Conservation (phyloP, 345 rosid species). For the Clarkia xantiana region DNA sequence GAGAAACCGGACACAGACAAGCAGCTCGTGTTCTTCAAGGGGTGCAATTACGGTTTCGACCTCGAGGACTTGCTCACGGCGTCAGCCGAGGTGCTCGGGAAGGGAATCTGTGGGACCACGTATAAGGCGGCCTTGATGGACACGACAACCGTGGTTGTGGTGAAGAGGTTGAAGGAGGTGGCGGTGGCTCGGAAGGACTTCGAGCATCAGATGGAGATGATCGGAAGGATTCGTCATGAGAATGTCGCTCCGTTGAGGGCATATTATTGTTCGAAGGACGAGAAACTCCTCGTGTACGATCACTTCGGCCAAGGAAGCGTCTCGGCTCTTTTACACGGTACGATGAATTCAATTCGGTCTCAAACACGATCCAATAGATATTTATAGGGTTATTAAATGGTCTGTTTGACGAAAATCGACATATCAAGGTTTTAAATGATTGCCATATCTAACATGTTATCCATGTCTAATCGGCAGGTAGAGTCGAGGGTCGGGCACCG, state of each 20-base stretch:
- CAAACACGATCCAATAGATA: too few species aligned
- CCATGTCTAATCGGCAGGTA: slow-evolving; percentile 24
- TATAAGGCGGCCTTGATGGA: slow-evolving; percentile 87
- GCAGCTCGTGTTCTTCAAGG: slow-evolving; percentile 74
- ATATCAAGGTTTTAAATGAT: too few species aligned
- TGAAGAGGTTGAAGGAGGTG: slow-evolving; percentile 88
- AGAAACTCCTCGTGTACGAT: slow-evolving; percentile 86
- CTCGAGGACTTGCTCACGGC: slow-evolving; percentile 85
- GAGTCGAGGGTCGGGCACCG: slow-evolving; percentile 31
- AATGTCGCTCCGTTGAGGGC: slow-evolving; percentile 70
- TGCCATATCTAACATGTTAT: neutral
- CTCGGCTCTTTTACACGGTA: slow-evolving; percentile 71
- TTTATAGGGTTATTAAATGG: too few species aligned
- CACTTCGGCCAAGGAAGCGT: slow-evolving; percentile 55
- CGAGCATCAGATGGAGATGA: slow-evolving; percentile 74
- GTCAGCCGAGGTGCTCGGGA: slow-evolving; percentile 93
- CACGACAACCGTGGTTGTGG: slow-evolving; percentile 62
- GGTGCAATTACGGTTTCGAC: slow-evolving; percentile 64
- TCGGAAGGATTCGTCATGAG: slow-evolving; percentile 67
- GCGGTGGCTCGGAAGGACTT: slow-evolving; percentile 54
- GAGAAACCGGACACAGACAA: slow-evolving; percentile 42
- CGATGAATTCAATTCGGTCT: neutral
- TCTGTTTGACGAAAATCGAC: too few species aligned
- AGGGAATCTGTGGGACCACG: slow-evolving; percentile 79
- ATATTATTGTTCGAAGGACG: slow-evolving; percentile 81